Conservation (phyloP, 768 basidiomycete genomes). For the Hemileccinum rubropunctum region DNA sequence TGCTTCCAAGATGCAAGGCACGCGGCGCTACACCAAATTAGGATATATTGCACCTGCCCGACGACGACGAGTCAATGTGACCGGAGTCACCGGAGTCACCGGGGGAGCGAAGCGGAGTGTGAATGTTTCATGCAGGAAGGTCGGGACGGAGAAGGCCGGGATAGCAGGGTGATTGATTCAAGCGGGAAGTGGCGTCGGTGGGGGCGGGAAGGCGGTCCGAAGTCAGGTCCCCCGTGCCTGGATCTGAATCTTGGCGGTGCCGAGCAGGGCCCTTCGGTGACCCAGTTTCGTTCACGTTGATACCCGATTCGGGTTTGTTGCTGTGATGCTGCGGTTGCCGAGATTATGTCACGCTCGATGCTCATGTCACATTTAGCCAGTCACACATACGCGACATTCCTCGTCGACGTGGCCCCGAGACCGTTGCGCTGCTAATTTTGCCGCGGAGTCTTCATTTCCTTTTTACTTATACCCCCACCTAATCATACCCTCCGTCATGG, state of each 20-base stretch:
- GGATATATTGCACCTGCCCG: conserved; percentile 9
- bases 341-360: conserved; percentile 31
- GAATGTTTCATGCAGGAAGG: neutral
- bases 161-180: conserved; percentile 5
- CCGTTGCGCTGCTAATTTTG: conserved; percentile 30
- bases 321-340: conserved; percentile 33
- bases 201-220: conserved; percentile 22
- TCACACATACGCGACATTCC: conserved; percentile 30
- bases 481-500: conserved; percentile 32
- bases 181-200: conserved; percentile 24
- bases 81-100: too few relatives aligned
- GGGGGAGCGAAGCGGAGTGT: too few relatives aligned
- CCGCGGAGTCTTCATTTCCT: conserved; percentile 30
- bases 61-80: neutral
- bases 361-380: conserved; percentile 21
- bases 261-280: conserved; percentile 30
- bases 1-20: conserved; percentile 28
- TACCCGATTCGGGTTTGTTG: conserved; percentile 37
- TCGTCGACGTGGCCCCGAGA: conserved; percentile 38
- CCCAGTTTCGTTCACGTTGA: conserved; percentile 28
- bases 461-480: conserved; percentile 23
- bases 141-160: neutral
- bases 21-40: conserved; percentile 9
- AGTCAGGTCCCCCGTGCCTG: conserved; percentile 27
- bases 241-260: conserved; percentile 47